Base-by-base conservation (phyloP, 805 yeast genomes). In the Ogataea sp. region DNA sequence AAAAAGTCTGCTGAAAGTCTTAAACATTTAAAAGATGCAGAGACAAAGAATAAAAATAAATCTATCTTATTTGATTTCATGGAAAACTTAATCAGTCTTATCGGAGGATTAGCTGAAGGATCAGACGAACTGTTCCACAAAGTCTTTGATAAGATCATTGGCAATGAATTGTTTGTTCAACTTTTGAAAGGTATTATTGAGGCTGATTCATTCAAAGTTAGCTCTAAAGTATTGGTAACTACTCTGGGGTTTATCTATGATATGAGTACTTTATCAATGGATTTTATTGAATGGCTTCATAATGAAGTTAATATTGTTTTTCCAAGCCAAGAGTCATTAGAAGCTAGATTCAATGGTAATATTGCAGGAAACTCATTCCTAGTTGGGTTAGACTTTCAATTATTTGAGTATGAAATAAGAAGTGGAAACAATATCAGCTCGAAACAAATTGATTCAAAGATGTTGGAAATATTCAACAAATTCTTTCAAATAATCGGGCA, bases 81-180 rank as follows among this genome's bases (percentile, higher is more conserved):
- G 4, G 96, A 87, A 47, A 86, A 86, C 53, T 52, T 87, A 18
- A 52, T 86, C 25, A 80, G 93, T 0, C 67, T 87, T 39, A 58
- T 80, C 6, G 77, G 80, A 16, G 82, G 82, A 1, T 64, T 88
- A 36, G 75, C 81, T 17, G 74, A 78, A 49, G 73, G 80, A 11
- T 73, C 82, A 8, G 80, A 76, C 20, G 78, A 71, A 4, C 45
- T 52, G n/a, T 70, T 83, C 36, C 49, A 56, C 27, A 42, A 42
- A 5, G 23, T 32, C 2, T 27, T 23, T 15, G 29, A 34, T 13
- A 29, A 35, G 28, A 29, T 36, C 13, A 13, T 3, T 6, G 16
- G 25, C 17, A 21, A 6, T 26, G 25, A n/a, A 27, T n/a, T 9
- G 6, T 36, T 36, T 34, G 6, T 28, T 13, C 10, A 11, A 9